phyloP scores from a whole-genome alignment of 2,329 filamentous ascomycete genomes.

The Coleophoma cylindrospora region DNA sequence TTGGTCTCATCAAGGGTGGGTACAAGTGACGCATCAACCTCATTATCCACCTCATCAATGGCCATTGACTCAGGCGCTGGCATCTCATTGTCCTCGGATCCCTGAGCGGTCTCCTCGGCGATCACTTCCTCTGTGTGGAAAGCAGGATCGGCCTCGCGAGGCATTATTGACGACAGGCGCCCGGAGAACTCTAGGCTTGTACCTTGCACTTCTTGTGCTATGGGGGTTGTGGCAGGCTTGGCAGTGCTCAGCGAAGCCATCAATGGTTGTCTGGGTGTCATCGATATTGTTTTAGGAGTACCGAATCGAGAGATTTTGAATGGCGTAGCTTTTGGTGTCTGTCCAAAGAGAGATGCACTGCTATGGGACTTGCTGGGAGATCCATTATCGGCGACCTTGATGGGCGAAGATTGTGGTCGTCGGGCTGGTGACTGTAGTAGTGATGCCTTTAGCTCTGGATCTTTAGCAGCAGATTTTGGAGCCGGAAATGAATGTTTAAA shows the following conservation, averaged over 20 bases:
- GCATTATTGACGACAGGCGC: conserved; percentile 33
- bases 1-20: neutral
- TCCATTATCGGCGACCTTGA: conserved; percentile 21
- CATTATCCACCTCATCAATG: conserved; percentile 13
- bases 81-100: neutral
- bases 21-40: conserved; percentile 1
- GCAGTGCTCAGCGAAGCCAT: neutral
- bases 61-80: conserved; percentile 7
- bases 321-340: conserved; percentile 20
- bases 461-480: conserved; percentile 9
- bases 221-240: neutral
- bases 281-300: conserved; percentile 20
- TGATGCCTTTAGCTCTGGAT: conserved; percentile 21
- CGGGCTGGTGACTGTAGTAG: conserved; percentile 26
- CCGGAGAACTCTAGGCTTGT: conserved; percentile 27
- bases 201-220: conserved; percentile 4
- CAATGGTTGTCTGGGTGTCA: conserved; percentile 6
- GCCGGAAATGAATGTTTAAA: conserved; percentile 22
- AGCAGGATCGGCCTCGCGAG: conserved; percentile 26
- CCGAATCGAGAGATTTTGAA: conserved; percentile 25
- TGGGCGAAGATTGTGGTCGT: conserved; percentile 24
- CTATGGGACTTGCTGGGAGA: conserved; percentile 19
- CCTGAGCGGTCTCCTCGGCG: conserved; percentile 9
- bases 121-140: conserved; percentile 9
- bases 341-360: conserved; percentile 10